Percentiles rank a stretch among this genome's conserved stretches.
These are phyloP conservation scores for Solanum stenotomum DNA, from an alignment of 257 asterid species.

Conservation along the genomic window DNA sequence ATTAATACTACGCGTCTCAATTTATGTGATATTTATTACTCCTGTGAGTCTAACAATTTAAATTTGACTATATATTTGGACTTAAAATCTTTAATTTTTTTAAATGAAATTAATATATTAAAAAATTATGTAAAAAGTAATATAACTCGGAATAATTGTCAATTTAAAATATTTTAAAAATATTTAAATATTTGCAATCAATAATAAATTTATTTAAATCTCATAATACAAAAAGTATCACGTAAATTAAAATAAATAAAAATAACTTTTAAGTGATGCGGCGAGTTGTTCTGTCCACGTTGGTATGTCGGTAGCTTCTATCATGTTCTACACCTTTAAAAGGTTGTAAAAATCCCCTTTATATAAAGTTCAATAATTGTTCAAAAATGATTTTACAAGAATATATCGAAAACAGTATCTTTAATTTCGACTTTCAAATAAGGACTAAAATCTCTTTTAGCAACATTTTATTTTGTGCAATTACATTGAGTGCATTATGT, in stretches of 20 bases:
- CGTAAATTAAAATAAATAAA: too few species aligned
- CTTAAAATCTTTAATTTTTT: too few species aligned
- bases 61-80: too few species aligned
- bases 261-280: neutral
- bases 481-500: too few species aligned
- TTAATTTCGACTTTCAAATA: neutral
- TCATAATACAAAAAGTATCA: rapidly evolving
- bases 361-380: neutral
- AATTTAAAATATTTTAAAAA: too few species aligned
- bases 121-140: too few species aligned
- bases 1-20: too few species aligned
- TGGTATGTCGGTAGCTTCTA: neutral
- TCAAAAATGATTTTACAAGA: neutral
- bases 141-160: too few species aligned
- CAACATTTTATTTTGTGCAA: neutral
- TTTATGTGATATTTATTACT: neutral
- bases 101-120: too few species aligned
- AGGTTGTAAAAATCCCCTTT: neutral
- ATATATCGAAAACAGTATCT: rapidly evolving
- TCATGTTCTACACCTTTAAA: neutral
- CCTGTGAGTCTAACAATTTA: too few species aligned
- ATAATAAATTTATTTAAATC: too few species aligned
- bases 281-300: neutral
- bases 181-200: too few species aligned
- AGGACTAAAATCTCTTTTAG: neutral